Percentiles rank a stretch among this genome's conserved stretches.
Evolutionary conservation across 2,329 filamentous ascomycete species (phyloP).

Genomic region (Fusarium neocosmosporiellum): DNA sequence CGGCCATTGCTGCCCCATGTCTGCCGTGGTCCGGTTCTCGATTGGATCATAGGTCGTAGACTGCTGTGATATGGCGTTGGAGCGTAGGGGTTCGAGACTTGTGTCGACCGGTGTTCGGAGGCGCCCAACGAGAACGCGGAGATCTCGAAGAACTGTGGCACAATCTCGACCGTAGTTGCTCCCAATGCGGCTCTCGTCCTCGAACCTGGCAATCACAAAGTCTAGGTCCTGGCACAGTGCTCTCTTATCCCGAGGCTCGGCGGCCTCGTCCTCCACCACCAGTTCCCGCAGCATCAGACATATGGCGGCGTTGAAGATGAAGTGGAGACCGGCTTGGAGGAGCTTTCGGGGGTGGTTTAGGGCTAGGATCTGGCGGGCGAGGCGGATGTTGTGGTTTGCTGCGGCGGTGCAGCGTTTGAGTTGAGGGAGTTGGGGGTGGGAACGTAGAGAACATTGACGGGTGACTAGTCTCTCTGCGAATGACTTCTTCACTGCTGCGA

Average conservation of each 20-base stretch:
- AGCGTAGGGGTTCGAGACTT: constrained; percentile 5
- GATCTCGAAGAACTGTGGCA: constrained; percentile 52
- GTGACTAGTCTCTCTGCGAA: constrained; percentile 55
- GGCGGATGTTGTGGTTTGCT: constrained; percentile 58
- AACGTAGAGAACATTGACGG: constrained; percentile 39
- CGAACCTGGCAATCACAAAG: constrained; percentile 56
- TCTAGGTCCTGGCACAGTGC: constrained; percentile 47
- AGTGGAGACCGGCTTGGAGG: constrained; percentile 58
- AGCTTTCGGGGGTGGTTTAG: constrained; percentile 54
- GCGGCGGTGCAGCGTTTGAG: constrained; percentile 56
- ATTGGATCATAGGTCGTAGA: constrained; percentile 33
- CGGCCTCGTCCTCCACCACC: constrained; percentile 44
- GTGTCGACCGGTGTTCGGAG: constrained; percentile 43
- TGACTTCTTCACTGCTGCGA: constrained; percentile 59
- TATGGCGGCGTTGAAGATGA: constrained; percentile 62
- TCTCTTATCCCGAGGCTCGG: constrained; percentile 38
- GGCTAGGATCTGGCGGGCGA: constrained; percentile 55
- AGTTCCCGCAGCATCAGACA: constrained; percentile 60
- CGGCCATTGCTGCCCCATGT: constrained; percentile 38
- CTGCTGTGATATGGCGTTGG: constrained; percentile 15
- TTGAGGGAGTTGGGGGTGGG: constrained; percentile 41
- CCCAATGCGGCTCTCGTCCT: constrained; percentile 51
- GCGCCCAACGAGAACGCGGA: constrained; percentile 50
- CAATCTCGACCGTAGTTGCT: constrained; percentile 54
- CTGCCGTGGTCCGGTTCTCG: constrained; percentile 27